Evolutionary conservation across 2,329 filamentous ascomycete species (phyloP).

Genomic region (Epichloe bromicola): DNA sequence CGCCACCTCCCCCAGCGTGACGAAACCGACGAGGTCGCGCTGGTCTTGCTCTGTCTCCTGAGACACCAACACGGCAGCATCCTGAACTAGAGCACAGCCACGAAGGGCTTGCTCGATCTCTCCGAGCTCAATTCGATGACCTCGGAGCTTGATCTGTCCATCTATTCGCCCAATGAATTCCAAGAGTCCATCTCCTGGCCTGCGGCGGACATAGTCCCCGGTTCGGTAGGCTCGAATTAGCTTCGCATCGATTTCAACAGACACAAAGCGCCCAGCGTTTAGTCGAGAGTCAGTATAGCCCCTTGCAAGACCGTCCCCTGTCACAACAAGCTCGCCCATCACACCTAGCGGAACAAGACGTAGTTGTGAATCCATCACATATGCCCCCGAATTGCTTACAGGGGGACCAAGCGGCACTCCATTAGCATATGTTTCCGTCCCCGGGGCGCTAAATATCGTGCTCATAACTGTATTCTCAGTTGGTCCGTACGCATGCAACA

Average conservation of each 20-base stretch:
- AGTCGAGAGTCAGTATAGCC: conserved; percentile 10
- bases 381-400: conserved; percentile 3
- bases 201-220: conserved; percentile 14
- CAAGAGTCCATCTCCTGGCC: conserved; percentile 11
- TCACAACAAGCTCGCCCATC: conserved; percentile 16
- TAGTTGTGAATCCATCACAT: conserved; percentile 13
- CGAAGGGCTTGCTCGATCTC: conserved; percentile 15
- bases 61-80: conserved; percentile 9
- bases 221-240: conserved; percentile 13
- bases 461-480: neutral
- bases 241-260: conserved; percentile 3
- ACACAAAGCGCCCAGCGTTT: conserved; percentile 9
- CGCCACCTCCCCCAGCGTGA: neutral
- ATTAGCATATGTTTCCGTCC: neutral
- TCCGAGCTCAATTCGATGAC: conserved; percentile 17
- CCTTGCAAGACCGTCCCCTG: conserved; percentile 14
- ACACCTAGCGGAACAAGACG: conserved; percentile 14
- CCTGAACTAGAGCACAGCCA: conserved; percentile 6
- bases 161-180: conserved; percentile 18
- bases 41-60: neutral
- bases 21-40: neutral
- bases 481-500: conserved; percentile 3
- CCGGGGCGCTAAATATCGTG: neutral
- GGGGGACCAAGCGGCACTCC: neutral
- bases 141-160: conserved; percentile 17